Percentiles rank a stretch among this genome's conserved stretches.
Evolutionary conservation across 352 stramenopile genomes (phyloP).

Genomic region (Globisporangium polare): DNA sequence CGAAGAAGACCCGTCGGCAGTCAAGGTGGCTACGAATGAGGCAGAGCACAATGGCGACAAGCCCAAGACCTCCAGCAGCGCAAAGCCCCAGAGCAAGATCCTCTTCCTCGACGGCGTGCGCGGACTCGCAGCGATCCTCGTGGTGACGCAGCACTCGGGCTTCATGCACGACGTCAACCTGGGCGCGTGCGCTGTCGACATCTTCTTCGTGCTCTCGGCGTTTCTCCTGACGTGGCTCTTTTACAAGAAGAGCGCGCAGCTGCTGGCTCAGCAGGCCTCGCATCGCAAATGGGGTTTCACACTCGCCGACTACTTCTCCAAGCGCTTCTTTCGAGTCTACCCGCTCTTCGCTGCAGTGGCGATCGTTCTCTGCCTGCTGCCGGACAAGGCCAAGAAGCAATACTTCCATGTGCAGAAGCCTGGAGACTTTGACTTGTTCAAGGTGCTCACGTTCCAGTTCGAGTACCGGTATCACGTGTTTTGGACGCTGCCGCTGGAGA

Average conservation of each 20-base stretch:
- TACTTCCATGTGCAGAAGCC: slow-evolving; percentile 25
- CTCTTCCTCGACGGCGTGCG: not conserved
- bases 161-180: not conserved
- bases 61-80: not conserved
- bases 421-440: slow-evolving; percentile 24
- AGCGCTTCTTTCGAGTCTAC: slow-evolving; percentile 55
- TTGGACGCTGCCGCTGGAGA: slow-evolving; percentile 50
- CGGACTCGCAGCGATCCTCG: not conserved
- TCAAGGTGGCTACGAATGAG: not conserved
- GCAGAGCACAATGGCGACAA: not conserved
- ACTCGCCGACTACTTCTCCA: slow-evolving; percentile 39
- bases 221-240: not conserved
- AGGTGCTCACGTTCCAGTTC: slow-evolving; percentile 26
- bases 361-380: slow-evolving; percentile 28
- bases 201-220: not conserved
- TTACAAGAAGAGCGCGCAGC: slow-evolving; percentile 14
- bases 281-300: slow-evolving; percentile 11
- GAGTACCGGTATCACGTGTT: slow-evolving; percentile 38
- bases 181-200: not conserved
- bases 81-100: not conserved
- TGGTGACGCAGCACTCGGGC: not conserved
- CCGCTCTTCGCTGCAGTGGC: slow-evolving; percentile 39
- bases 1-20: not conserved
- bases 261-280: slow-evolving; percentile 13
- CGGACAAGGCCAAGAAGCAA: slow-evolving; percentile 21